Evolutionary conservation across 2,329 filamentous ascomycete species (phyloP), one percentile per base, ranked within the genome.

Genomic region (Samsoniella hepiali): DNA sequence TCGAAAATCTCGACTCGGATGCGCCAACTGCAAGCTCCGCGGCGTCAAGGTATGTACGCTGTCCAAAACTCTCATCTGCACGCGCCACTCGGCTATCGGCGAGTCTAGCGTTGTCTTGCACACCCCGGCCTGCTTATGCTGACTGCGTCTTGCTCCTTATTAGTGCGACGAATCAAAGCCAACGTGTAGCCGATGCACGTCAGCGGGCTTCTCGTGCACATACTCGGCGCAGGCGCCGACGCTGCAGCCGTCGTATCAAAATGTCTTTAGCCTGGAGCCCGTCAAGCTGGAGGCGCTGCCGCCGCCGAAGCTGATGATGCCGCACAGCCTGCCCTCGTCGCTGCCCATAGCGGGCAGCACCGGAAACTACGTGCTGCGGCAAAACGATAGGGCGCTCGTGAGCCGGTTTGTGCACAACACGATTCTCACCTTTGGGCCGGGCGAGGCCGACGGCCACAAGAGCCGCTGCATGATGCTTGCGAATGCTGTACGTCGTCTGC

Each of bases 101-200:
- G 22, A 49, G n/a, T 49, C 45, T 49, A 49, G 45, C 45, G 22
- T 22, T 22, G 22, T 22, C 22, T 22, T 22, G 22, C 22, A 22
- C 22, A 22, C 29, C 29, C 49, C 49, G 17, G 6, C 13, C 29
- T 6, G 4, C 15, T 15, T 9, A 22, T 56, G 42, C 40, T 49
- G 55, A 58, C 36, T 34, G 27, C 22, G 1, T 31, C 27, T 55
- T 38, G 6, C 15, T 34, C 11, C 4, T 32, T 10, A 7, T 10
- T 31, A 60, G 57, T 60, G 57, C 13, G 57, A 51, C 34, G 57
- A 60, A 31, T 60, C 57, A 40, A 60, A 60, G 11, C 57, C 57
- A 31, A n/a, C 44, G 7, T 60, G 57, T 32, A 40, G 44, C 44
- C 57, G 57, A 22, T 60, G 57, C 57, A 50, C 45, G 8, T 50